phyloP scores from a whole-genome alignment of 2,329 filamentous ascomycete genomes.

The Calonectria hawksworthii region DNA sequence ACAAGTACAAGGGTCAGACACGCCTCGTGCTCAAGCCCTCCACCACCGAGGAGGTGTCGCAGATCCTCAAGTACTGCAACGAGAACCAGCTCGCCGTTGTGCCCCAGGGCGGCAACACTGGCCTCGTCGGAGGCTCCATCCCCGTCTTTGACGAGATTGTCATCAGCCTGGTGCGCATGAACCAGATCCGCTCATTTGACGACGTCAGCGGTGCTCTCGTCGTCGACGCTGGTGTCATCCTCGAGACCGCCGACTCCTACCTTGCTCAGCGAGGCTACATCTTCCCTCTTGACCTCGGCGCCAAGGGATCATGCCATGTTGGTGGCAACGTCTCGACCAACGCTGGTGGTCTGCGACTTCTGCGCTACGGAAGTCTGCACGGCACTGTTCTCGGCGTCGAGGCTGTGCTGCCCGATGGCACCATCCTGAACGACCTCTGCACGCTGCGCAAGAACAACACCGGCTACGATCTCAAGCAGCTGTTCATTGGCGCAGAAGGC shows the following conservation, averaged over 20 bases:
- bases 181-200: slow-evolving; percentile 91
- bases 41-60: slow-evolving; percentile 89
- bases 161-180: slow-evolving; percentile 91
- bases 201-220: slow-evolving; percentile 92
- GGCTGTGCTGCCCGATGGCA: slow-evolving; percentile 93
- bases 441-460: slow-evolving; percentile 98
- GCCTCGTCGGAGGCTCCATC: slow-evolving; percentile 93
- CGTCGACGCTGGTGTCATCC: slow-evolving; percentile 89
- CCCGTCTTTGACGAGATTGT: slow-evolving; percentile 99
- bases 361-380: slow-evolving; percentile 95
- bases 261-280: slow-evolving; percentile 87
- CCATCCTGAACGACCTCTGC: slow-evolving; percentile 88
- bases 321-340: slow-evolving; percentile 98
- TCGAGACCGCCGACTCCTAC: slow-evolving; percentile 90
- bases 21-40: slow-evolving; percentile 89
- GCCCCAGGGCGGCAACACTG: slow-evolving; percentile 97
- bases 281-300: slow-evolving; percentile 96
- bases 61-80: slow-evolving; percentile 95
- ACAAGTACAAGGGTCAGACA: slow-evolving; percentile 94
- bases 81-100: slow-evolving; percentile 92
- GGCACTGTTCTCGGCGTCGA: slow-evolving; percentile 94
- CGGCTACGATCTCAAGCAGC: slow-evolving; percentile 95
- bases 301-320: slow-evolving; percentile 96
- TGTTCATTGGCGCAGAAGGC: slow-evolving; percentile 96
- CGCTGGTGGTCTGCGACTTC: slow-evolving; percentile 88